Conservation (phyloP, 208 protist genomes). For the Kentomonas sorsogonicus region DNA sequence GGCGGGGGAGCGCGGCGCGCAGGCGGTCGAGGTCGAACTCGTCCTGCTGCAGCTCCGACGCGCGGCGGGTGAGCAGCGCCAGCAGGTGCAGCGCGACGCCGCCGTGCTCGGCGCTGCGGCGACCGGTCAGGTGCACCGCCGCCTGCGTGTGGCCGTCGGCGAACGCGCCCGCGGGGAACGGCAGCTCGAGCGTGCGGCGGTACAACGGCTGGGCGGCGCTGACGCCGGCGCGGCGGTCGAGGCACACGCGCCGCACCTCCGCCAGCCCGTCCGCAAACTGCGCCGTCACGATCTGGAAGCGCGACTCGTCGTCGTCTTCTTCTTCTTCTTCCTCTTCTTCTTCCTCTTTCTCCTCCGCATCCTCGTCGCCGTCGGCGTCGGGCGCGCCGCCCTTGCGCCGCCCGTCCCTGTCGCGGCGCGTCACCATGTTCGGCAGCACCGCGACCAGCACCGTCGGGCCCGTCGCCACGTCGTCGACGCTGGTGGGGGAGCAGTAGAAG, state of each 20-base stretch:
- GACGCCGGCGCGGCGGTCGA: neutral
- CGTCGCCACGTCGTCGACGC: too few relatives aligned
- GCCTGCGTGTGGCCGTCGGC: constrained; percentile 30
- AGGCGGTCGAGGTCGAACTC: constrained; percentile 35
- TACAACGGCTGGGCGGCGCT: neutral
- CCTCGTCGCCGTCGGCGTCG: too few relatives aligned
- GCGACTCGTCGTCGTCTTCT: constrained; percentile 20
- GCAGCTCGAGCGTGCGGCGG: neutral
- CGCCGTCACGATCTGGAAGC: constrained; percentile 27
- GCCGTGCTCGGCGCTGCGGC: constrained; percentile 18
- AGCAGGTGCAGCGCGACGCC: constrained; percentile 25
- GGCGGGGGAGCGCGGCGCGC: constrained; percentile 18
- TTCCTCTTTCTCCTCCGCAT: too few relatives aligned
- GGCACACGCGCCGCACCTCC: constrained; percentile 24
- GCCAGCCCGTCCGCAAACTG: constrained; percentile 21
- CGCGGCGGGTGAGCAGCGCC: constrained; percentile 23
- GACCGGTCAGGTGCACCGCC: constrained; percentile 23
- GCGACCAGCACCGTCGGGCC: constrained; percentile 21
- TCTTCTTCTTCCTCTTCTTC: too few relatives aligned
- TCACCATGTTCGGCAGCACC: constrained; percentile 32
- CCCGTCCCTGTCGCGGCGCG: constrained; percentile 10
- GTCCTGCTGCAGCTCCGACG: constrained; percentile 41
- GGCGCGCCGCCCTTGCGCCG: too few relatives aligned
- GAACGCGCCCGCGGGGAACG: constrained; percentile 22
- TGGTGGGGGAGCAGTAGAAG: too few relatives aligned